phyloP scores from a whole-genome alignment of 2,329 filamentous ascomycete species.

The Xylaria sp. region DNA sequence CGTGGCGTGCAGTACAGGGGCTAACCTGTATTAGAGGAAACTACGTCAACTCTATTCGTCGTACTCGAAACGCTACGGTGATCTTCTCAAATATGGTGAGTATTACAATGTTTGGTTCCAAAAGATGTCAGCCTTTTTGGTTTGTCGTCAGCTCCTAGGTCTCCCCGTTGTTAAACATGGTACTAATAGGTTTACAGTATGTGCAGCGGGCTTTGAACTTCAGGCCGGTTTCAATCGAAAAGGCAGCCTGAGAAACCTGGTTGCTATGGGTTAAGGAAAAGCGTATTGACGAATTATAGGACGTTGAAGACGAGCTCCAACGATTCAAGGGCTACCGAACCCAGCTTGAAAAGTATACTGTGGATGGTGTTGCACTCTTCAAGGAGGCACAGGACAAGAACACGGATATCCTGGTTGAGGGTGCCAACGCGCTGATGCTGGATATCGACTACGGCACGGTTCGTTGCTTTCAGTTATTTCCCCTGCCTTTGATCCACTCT shows the following conservation, averaged over 20 bases:
- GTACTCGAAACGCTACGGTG: conserved; percentile 69
- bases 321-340: conserved; percentile 62
- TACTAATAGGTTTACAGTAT: not conserved
- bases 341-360: conserved; percentile 61
- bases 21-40: conserved; percentile 48
- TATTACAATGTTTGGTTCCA: not conserved
- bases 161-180: not conserved
- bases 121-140: not conserved
- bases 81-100: conserved; percentile 58
- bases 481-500: not conserved
- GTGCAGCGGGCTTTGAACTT: not conserved
- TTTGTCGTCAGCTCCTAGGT: not conserved
- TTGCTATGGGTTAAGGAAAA: not conserved
- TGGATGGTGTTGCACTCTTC: conserved; percentile 70
- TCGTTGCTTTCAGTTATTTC: not conserved
- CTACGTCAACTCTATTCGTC: conserved; percentile 65
- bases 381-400: conserved; percentile 60
- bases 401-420: conserved; percentile 67
- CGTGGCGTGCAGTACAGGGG: conserved; percentile 13
- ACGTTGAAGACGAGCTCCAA: conserved; percentile 69
- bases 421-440: conserved; percentile 63
- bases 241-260: not conserved
- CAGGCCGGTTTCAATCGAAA: not conserved
- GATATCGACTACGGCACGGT: conserved; percentile 52
- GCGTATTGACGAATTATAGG: not conserved